Base-by-base conservation (phyloP, 2,329 filamentous ascomycete genomes). In the Pseudogymnoascus sp. region DNA sequence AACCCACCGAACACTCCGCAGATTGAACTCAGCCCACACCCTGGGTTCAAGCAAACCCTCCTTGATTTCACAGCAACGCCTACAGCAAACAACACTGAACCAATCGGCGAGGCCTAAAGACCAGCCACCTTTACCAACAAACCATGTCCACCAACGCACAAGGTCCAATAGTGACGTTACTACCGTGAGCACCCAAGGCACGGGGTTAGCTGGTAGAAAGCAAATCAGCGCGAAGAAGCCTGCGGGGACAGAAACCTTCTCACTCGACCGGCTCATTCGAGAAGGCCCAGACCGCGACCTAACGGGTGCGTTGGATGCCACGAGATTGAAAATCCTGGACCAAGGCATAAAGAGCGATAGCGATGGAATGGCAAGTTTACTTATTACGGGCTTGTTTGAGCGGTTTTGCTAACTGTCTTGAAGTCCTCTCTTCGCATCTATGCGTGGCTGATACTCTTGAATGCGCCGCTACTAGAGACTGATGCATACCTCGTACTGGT, bases 391-490 rank as follows among this genome's bases (percentile, higher is more conserved):
- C 26, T 17, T 19, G 26, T 63, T 38, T 66, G 64, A 35, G 37
- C 21, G 37, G 63, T 42, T 44, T 35, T 66, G 64, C 65, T 69
- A 66, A 68, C 60, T 13, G 60, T 23, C 31, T 23, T 37, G 33
- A 26, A 96, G 93, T 99, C 95, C 19, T 88, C 92, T 53, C 80
- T 95, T 66, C 88, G 95, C 71, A 96, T 97, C 74, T 97, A 99
- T 75, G 86, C 96, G 68, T 99, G 95, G 95, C 84, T 97, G 42
- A 90, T 96, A 69, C 85, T 99, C 11, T 88, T 99, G 70, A 90
- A 96, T 72, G 88, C 93, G 33, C 88, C 91, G 6, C 86, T 96
- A 46, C 80, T 97, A 67, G 83, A 88, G 50, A 96, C 95, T 64
- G 90, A 96, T 70, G 83, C 88, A 65, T 99, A 99, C 75, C 89